Evolutionary conservation across 192 early-diverging fungal species (phyloP), one percentile per base, ranked within the genome.

Genomic region (Geranomyces michiganensis): DNA sequence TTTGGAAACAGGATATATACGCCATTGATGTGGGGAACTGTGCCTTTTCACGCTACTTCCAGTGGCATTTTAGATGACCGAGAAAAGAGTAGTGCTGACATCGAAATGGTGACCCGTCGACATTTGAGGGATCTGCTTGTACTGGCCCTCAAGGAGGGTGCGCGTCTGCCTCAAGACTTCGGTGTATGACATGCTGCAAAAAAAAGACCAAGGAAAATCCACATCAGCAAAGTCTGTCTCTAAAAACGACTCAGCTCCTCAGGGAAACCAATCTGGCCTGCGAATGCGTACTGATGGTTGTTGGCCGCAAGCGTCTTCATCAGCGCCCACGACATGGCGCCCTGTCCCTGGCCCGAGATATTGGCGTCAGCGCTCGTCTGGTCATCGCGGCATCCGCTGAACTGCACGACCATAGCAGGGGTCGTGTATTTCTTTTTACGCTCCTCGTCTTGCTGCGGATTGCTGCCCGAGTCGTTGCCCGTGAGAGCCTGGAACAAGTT

Each of bases 311-410:
- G 71, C 7, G 81, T 72, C 65, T 71, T 72, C 41, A 91, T 77
- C 58, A 92, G 78, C 17, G 89, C 90, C 55, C 89, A 81, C 0
- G 82, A 81, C 82, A 93, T 88, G 70, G 89, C 90, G 24, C 84
- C 87, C 53, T 87, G 85, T 41, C 85, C 81, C 73, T 82, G 76
- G 73, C 76, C 78, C 69, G 80, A 81, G 48, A 90, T 88, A 31
- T 83, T 79, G n/a, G 90, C 90, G 72, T 91, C 85, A 32, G 91
- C 85, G 21, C 81, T 87, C n/a, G 85, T 91, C 79, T 91, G 90
- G 79, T 87, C 80, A 62, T 92, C 90, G 1, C 80, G 83, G 76
- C 91, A 91, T 7, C 87, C 84, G 51, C 88, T 91, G 72, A 92
- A 90, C 80, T 84, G 82, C 44, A 89, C 79, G 24, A 93, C 87